Percentiles rank a stretch among this genome's conserved stretches.
Conservation (phyloP, 1,284 basidiomycete genomes). For the Austroboletus olivaceoglutinosus region DNA sequence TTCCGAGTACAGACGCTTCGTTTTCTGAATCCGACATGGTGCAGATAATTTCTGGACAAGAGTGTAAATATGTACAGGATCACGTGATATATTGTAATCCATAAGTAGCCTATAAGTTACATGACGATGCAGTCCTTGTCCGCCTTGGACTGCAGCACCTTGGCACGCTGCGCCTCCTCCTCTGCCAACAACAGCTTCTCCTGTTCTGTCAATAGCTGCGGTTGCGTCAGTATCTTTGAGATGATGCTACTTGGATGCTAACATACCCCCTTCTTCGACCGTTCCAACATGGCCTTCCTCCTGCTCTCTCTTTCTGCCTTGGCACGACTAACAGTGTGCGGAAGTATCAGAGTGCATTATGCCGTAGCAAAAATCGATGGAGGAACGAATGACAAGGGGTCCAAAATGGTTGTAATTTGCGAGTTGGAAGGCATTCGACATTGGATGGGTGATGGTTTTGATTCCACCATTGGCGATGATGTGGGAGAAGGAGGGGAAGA, state of each 20-base stretch:
- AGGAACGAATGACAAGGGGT: conserved; percentile 55
- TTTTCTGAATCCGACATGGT: conserved; percentile 42
- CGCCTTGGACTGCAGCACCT: conserved; percentile 27
- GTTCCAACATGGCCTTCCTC: conserved; percentile 61
- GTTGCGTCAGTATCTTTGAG: conserved; percentile 8
- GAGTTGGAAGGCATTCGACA: conserved; percentile 26
- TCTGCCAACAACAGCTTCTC: conserved; percentile 63
- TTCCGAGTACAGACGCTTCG: conserved; percentile 55
- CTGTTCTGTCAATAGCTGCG: conserved; percentile 49
- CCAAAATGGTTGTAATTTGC: conserved; percentile 31
- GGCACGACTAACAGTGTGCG: conserved; percentile 53
- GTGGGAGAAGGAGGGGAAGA: conserved; percentile 26
- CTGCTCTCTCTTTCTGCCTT: conserved; percentile 67
- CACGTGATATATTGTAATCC: conserved; percentile 5
- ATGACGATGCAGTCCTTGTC: conserved; percentile 59
- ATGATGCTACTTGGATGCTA: background rate
- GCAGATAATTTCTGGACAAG: background rate
- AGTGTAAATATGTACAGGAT: background rate
- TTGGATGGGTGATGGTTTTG: conserved; percentile 13
- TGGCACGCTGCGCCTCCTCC: conserved; percentile 40
- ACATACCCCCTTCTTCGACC: conserved; percentile 61
- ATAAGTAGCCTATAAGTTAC: no score
- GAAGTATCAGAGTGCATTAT: conserved; percentile 38
- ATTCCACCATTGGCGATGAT: background rate
- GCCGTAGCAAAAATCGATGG: conserved; percentile 61